Base-by-base conservation (phyloP, 148 eudicot genomes). In the Heliamphora exappendiculata region DNA sequence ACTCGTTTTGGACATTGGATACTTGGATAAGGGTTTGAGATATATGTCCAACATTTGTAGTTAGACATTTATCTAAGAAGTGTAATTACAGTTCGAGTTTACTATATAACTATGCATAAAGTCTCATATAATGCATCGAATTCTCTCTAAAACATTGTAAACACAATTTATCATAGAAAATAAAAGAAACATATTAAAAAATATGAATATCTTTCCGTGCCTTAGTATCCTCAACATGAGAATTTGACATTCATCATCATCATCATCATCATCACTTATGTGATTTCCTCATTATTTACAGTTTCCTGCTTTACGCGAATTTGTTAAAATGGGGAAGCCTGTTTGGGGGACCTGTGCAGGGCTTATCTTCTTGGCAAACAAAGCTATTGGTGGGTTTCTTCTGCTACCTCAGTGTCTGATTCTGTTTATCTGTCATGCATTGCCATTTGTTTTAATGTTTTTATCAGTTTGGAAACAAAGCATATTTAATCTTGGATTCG, bases 331-430 rank as follows among this genome's bases (percentile, higher is more conserved):
- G 90, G 94, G 98, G 63, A 93, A 90, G 77, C 97, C 98, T 63
- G 98, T 93, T 57, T 93, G 98, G 97, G 98, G 98, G 28, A 93
- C 98, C 16, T 93, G 98, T 84, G 98, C 98, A 65, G 98, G 98
- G 55, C 89, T 93, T 63, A 93, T 93, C 57, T 93, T 93, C 84
- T 83, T 93, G 86, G 98, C 98, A 19, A 75, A 93, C 87, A 91
- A 79, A 86, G 98, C 93, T 70, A 39, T 73, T 57, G 97, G 98
- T 91, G 76, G 16, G 81, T 55, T 68, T 68, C 26, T 12, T 58
- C 26, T 64, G 16, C 36, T 51, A n/a, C 42, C 68, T 5, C 0
- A 22, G 20, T 72, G 34, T n/a, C 44, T 22, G 5, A 20, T 24
- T 7, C 6, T 26, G 29, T 10, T 67, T 41, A 22, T 60, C 50